Percentiles rank a stretch among this genome's conserved stretches.
These are phyloP conservation scores for Perkinsus chesapeaki DNA, from an alignment of 169 alveolate genomes.

Conservation along the genomic window DNA sequence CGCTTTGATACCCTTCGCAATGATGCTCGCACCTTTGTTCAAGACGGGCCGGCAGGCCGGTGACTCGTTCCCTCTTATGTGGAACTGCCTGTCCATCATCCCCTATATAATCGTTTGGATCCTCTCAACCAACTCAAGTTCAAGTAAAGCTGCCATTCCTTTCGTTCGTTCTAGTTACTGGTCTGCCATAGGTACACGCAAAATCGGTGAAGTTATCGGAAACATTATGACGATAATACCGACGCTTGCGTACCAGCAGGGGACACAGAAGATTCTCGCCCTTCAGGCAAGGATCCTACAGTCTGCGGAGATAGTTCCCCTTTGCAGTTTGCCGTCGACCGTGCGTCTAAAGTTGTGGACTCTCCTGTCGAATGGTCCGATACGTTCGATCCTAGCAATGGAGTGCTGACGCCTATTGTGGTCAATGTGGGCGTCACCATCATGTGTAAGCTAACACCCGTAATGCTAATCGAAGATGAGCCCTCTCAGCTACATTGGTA, in stretches of 20 bases:
- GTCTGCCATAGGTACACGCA: not conserved
- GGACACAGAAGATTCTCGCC: not conserved
- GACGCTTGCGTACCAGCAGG: not conserved
- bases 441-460: no score
- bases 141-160: not conserved
- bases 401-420: not conserved
- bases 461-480: not conserved
- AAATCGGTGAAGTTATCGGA: not conserved
- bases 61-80: not conserved
- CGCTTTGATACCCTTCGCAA: not conserved
- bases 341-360: not conserved
- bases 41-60: not conserved
- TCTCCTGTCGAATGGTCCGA: not conserved
- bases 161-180: not conserved
- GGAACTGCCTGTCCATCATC: slow-evolving; percentile 1
- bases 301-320: not conserved
- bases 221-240: not conserved
- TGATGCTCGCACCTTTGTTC: not conserved
- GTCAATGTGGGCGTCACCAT: not conserved
- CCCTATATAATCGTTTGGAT: not conserved
- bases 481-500: not conserved
- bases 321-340: not conserved
- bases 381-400: not conserved
- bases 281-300: not conserved
- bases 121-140: not conserved